A percentile compares a stretch with the other conserved stretches of the same genome.
phyloP scores from a whole-genome alignment of 1,139 yeast genomes.

The Suhomyces guaymorum region DNA sequence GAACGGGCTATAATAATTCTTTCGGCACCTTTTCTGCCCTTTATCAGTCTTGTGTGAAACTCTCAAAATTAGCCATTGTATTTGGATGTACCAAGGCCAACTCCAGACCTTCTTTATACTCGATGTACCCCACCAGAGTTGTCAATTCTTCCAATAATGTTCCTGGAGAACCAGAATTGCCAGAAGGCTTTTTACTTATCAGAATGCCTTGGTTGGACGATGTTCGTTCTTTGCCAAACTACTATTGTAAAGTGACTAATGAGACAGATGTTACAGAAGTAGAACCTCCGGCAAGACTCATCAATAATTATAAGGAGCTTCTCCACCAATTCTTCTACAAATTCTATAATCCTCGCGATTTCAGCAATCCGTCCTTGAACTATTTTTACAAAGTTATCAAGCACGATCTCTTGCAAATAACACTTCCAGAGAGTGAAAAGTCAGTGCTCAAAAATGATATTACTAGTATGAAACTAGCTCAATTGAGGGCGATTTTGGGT shows the following conservation, averaged over 20 bases:
- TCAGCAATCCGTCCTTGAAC: slow-evolving; percentile 66
- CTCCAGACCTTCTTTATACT: slow-evolving; percentile 60
- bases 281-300: slow-evolving; percentile 11
- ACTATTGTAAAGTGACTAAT: slow-evolving; percentile 14
- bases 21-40: slow-evolving; percentile 66
- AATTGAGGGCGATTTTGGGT: slow-evolving; percentile 14
- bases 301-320: slow-evolving; percentile 32
- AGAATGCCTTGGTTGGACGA: slow-evolving; percentile 68
- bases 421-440: slow-evolving; percentile 36
- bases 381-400: slow-evolving; percentile 67
- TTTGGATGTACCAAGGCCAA: slow-evolving; percentile 66
- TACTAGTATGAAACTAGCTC: slow-evolving; percentile 17
- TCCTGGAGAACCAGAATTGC: slow-evolving; percentile 30
- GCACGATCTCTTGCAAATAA: slow-evolving; percentile 67
- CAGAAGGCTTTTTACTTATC: slow-evolving; percentile 64
- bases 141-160: slow-evolving; percentile 20
- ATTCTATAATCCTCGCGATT: slow-evolving; percentile 57
- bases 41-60: slow-evolving; percentile 57
- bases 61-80: slow-evolving; percentile 61
- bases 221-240: slow-evolving; percentile 50
- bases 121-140: slow-evolving; percentile 56
- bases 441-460: slow-evolving; percentile 21
- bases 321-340: slow-evolving; percentile 42
- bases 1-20: slow-evolving; percentile 57
- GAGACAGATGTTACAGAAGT: slow-evolving; percentile 1